phyloP scores from a whole-genome alignment of 2,329 filamentous ascomycete genomes.

The Aspergillus sp. region DNA sequence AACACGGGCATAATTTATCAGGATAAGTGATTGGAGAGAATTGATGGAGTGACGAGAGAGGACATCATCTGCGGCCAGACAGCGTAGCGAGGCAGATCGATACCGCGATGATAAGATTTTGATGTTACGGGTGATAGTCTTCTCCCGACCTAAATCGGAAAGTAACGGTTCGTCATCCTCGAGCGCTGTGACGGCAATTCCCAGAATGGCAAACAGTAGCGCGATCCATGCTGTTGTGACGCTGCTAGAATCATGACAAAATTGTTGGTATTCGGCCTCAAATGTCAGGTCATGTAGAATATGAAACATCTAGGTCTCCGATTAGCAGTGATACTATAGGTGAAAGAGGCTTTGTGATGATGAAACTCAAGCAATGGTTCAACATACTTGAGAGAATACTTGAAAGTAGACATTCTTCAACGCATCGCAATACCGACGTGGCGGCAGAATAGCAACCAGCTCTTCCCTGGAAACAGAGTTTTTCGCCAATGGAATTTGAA shows the following conservation, averaged over 20 bases:
- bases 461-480: conserved; percentile 32
- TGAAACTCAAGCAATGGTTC: not conserved
- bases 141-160: conserved; percentile 40
- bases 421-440: conserved; percentile 38
- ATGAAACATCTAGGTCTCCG: conserved; percentile 37
- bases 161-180: conserved; percentile 40
- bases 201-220: conserved; percentile 42
- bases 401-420: conserved; percentile 41
- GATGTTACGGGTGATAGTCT: conserved; percentile 40
- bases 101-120: conserved; percentile 41
- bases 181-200: conserved; percentile 41
- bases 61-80: conserved; percentile 43
- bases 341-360: not conserved
- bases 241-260: conserved; percentile 38
- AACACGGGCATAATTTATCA: conserved; percentile 43
- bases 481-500: conserved; percentile 35
- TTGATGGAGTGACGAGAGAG: conserved; percentile 43
- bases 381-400: conserved; percentile 42
- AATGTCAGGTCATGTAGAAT: conserved; percentile 47
- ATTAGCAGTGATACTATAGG: not conserved
- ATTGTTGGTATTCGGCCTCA: conserved; percentile 41
- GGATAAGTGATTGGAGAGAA: conserved; percentile 43
- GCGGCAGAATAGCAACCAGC: conserved; percentile 37
- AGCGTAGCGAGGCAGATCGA: conserved; percentile 40
- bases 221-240: conserved; percentile 44